Base-by-base conservation (phyloP, 306 rosid genomes). In the Corylus americana region DNA sequence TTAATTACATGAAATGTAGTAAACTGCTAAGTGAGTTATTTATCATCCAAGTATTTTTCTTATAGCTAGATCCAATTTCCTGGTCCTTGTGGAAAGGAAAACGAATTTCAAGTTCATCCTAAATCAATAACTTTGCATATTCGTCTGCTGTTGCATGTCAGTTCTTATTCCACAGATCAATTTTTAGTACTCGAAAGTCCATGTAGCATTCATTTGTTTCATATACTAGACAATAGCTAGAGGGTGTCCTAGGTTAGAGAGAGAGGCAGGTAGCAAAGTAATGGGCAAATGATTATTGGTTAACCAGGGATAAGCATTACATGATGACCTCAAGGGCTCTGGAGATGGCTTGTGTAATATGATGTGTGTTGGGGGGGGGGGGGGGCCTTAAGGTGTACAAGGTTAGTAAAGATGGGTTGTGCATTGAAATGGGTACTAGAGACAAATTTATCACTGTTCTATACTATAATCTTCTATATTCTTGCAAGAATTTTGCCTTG, bases 1-100 rank as follows among this genome's bases (percentile, higher is more conserved):
- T 62, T 55, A 71, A 14, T 63, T 80, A 44, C 77, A 71, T 59
- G 69, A 78, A 59, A 69, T 67, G 55, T 66, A 11, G 35, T 78
- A 5, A 17, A 72, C 53, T 57, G 59, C 16, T 49, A 2, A 9
- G 53, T 49, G 11, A 9, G 16, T 11, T 49, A 49, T 49, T 49
- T 0, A 49, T 12, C 11, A 49, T 12, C 53, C 53, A 49, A 49
- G 53, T 13, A 11, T 9, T 49, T 3, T 49, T 49, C 53, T 49
- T 49, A 49, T 49, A 0, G 53, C 14, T 49, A 49, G 53, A 10
- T 49, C 53, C 53, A 49, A 11, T 49, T 11, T 49, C 53, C 14
- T 49, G 53, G 14, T 11, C 53, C 53, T 49, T 49, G 5, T 49
- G 14, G 14, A 4, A 11, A 9, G 53, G 53, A 12, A 12, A 49